phyloP scores from a whole-genome alignment of 345 rosid genomes.

The Melastoma malabathricum region DNA sequence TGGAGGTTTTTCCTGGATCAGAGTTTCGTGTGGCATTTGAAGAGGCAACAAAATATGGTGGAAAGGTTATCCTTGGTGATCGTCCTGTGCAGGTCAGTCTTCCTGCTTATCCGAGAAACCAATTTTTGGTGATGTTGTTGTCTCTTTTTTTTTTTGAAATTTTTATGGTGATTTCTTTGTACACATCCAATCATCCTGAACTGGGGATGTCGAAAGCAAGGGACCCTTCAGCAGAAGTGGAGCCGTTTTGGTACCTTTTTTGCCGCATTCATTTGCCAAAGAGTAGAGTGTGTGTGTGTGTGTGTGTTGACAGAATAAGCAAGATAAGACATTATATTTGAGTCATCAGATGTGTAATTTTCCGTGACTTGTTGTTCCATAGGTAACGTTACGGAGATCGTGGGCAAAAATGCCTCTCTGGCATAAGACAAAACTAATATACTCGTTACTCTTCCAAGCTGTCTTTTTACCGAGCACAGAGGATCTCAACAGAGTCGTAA shows the following conservation, averaged over 20 bases:
- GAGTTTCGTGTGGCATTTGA: slow-evolving; percentile 91
- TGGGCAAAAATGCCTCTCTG: slow-evolving; percentile 90
- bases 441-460: slow-evolving; percentile 58
- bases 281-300: too few relatives aligned
- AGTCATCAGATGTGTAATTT: too few relatives aligned
- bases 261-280: too few relatives aligned
- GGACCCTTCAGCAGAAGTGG: too few relatives aligned
- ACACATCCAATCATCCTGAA: too few relatives aligned
- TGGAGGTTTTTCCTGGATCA: slow-evolving; percentile 81
- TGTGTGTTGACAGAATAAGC: too few relatives aligned
- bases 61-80: slow-evolving; percentile 83
- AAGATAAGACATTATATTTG: too few relatives aligned
- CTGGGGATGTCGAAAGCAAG: too few relatives aligned
- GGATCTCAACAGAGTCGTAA: slow-evolving; percentile 75
- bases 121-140: background rate
- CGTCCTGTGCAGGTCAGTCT: slow-evolving; percentile 66
- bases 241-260: too few relatives aligned
- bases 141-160: too few relatives aligned
- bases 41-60: slow-evolving; percentile 75
- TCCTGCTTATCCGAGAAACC: background rate
- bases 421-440: slow-evolving; percentile 65
- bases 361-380: slow-evolving; percentile 6
- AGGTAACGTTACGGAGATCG: slow-evolving; percentile 67
- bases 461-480: slow-evolving; percentile 66
- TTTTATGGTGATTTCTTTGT: too few relatives aligned